Base-by-base conservation (phyloP, 257 asterid genomes). In the Ilex aquifolium region DNA sequence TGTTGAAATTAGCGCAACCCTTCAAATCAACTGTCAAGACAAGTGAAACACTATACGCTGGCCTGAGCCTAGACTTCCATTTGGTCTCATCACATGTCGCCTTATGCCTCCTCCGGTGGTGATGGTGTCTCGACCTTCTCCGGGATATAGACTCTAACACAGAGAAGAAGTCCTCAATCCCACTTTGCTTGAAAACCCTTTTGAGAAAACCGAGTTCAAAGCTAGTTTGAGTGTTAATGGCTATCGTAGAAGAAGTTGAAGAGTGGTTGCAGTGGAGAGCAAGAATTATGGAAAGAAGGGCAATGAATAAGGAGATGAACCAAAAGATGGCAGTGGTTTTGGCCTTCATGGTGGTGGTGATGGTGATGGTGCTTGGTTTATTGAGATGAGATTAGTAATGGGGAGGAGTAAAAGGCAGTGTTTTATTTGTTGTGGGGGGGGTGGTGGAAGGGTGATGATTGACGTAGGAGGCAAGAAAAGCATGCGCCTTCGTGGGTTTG, bases 1-100 rank as follows among this genome's bases (percentile, higher is more conserved):
- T 82, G 74, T 83, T 87, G 63, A 85, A 91, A 73, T 83, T 83
- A n/a, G 78, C 93, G 61, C 95, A 91, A 6, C 93, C 95, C 58
- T 67, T 85, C 29, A 52, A 58, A 64, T 72, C 90, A 3, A 91
- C 97, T 0, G 86, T 88, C n/a, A 78, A 42, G 42, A 91, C 89
- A 39, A 36, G 56, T 13, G 75, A 68, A 44, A 84, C 69, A 10
- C 61, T 76, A 76, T 88, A 88, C 29, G 39, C 31, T 0, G 67
- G 66, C 4, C 69, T 29, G 63, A 91, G 88, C 50, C 64, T 57
- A 15, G 96, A 89, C 16, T 72, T 79, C 95, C 95, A 77, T 21
- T 7, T 58, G 60, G 50, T 64, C 6, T 65, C 78, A 29, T 68
- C 69, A 51, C 95, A 85, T 17, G 77, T 65, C 9, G 32, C 48